Evolutionary conservation across 805 yeast species (phyloP).

Genomic region (Candida tibetensis): DNA sequence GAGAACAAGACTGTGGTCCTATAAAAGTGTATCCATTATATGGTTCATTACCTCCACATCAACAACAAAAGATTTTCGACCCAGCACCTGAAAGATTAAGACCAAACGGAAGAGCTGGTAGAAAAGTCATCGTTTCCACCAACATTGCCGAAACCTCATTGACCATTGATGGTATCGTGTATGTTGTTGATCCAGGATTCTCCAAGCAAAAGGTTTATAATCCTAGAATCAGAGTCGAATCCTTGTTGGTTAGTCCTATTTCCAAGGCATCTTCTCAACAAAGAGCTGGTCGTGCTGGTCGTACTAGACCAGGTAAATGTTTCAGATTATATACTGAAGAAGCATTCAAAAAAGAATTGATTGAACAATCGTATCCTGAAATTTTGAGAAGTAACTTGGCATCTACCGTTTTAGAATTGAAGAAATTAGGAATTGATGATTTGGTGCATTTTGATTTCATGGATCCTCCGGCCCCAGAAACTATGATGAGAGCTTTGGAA

Average conservation of each 20-base stretch:
- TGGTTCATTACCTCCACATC: slow-evolving; percentile 95
- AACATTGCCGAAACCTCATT: slow-evolving; percentile 97
- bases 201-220: slow-evolving; percentile 95
- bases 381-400: slow-evolving; percentile 87
- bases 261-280: slow-evolving; percentile 98
- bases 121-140: slow-evolving; percentile 89
- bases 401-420: slow-evolving; percentile 86
- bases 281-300: slow-evolving; percentile 99
- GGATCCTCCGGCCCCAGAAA: slow-evolving; percentile 99
- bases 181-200: slow-evolving; percentile 96
- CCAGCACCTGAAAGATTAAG: slow-evolving; percentile 77
- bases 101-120: slow-evolving; percentile 84
- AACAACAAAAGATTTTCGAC: slow-evolving; percentile 90
- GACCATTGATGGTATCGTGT: slow-evolving; percentile 96
- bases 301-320: slow-evolving; percentile 98
- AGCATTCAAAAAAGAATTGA: slow-evolving; percentile 89
- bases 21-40: slow-evolving; percentile 86
- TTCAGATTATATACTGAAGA: slow-evolving; percentile 95
- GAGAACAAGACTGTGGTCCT: slow-evolving; percentile 92
- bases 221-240: slow-evolving; percentile 94
- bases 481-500: slow-evolving; percentile 98
- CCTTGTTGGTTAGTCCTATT: slow-evolving; percentile 89
- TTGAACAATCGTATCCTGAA: slow-evolving; percentile 95
- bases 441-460: slow-evolving; percentile 96
- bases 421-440: slow-evolving; percentile 92